Conservation (phyloP, 371 early-diverging fungal species). For the Synchytrium microbalum region DNA sequence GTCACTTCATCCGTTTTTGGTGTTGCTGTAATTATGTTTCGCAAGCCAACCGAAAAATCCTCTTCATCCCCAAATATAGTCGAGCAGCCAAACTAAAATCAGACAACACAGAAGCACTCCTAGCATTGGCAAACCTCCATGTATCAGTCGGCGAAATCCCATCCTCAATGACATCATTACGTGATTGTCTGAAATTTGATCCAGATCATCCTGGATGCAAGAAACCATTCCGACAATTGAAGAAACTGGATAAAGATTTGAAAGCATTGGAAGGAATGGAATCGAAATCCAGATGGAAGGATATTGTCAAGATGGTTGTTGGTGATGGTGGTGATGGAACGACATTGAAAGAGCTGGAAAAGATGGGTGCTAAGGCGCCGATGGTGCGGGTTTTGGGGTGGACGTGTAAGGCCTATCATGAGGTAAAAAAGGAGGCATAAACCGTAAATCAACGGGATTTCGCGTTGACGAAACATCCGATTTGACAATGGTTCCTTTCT, state of each 20-base stretch:
- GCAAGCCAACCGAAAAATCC: too few relatives aligned
- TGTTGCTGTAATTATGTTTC: too few relatives aligned
- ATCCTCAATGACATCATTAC: constrained; percentile 59
- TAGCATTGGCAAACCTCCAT: constrained; percentile 64
- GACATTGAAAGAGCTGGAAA: constrained; percentile 42
- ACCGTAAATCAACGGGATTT: constrained; percentile 27
- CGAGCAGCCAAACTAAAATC: constrained; percentile 64
- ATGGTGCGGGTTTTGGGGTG: constrained; percentile 17
- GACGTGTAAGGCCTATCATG: constrained; percentile 25
- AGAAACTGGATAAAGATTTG: constrained; percentile 68
- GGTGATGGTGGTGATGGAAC: constrained; percentile 41
- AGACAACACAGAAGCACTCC: constrained; percentile 48
- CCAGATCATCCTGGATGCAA: constrained; percentile 87
- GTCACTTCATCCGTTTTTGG: too few relatives aligned
- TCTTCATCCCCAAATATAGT: constrained; percentile 27
- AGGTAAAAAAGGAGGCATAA: background rate
- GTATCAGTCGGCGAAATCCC: constrained; percentile 60
- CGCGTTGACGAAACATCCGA: constrained; percentile 10
- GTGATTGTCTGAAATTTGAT: constrained; percentile 80
- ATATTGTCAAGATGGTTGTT: constrained; percentile 56
- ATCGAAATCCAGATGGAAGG: constrained; percentile 51
- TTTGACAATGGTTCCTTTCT: constrained; percentile 5
- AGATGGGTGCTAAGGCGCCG: constrained; percentile 19
- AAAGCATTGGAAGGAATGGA: constrained; percentile 49
- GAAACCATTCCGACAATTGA: constrained; percentile 56